Base-by-base conservation (phyloP, 345 rosid genomes). In the Chamaenerion angustifolium region DNA sequence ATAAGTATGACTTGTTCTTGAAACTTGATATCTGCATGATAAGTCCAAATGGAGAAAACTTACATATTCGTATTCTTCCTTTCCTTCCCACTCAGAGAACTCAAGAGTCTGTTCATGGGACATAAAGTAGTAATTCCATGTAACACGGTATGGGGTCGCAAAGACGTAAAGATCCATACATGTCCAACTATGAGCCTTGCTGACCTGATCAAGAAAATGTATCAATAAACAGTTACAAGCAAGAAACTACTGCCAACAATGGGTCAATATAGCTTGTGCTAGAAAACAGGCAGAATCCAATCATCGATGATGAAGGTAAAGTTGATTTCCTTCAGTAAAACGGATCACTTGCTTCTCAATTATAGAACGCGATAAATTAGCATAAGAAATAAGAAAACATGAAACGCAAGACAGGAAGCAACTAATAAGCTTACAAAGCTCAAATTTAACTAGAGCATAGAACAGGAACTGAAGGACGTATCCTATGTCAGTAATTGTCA, bases 131-230 rank as follows among this genome's bases (percentile, higher is more conserved):
- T 87, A 93, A 67, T 93, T 95, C 99, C 99, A 93, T 5, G 95
- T 81, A 18, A 84, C 94, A 3, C 85, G 94, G 45, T 88, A 85
- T 35, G 99, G 99, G 55, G 96, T 88, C 27, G 86, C 95, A 68
- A 92, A 92, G 40, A 92, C 76, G 69, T 93, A 93, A 60, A 93
- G 64, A 76, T 88, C 99, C 88, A 88, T 77, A 49, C 99, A 93
- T 1, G 99, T 82, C 96, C 96, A 93, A 55, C 99, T 88, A 67
- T 85, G 96, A 44, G 96, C 77, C 17, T 82, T 71, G 54, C 68
- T 74, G 13, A 79, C 88, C 99, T 92, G 77, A 41, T 66, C n/a
- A 51, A 58, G 58, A 45, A 57, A 14, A 53, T 40, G 43, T 27
- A 54, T 46, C 63, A 62, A 27, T 62, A 45, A 40, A 42, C 11